Percentiles rank a stretch among this genome's conserved stretches.
Evolutionary conservation across 805 yeast genomes (phyloP).

Genomic region (Kodamaea lidongshanica): DNA sequence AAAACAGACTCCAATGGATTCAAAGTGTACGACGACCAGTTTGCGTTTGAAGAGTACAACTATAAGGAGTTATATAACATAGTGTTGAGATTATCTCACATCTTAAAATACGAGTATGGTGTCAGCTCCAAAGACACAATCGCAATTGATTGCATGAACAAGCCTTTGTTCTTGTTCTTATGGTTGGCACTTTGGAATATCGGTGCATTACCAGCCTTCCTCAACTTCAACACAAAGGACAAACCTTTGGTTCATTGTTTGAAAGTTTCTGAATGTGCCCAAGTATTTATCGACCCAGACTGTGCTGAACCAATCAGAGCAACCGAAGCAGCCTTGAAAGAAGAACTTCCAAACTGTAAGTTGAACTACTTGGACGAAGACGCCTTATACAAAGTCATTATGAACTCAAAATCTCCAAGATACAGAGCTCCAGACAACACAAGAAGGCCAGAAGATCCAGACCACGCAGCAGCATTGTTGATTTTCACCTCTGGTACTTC

Average conservation of each 20-base stretch:
- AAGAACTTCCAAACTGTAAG: slow-evolving; percentile 31
- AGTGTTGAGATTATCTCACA: slow-evolving; percentile 58
- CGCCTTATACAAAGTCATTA: slow-evolving; percentile 38
- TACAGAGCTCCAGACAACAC: slow-evolving; percentile 50
- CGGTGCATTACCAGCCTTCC: slow-evolving; percentile 83
- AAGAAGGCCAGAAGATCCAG: slow-evolving; percentile 54
- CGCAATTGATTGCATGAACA: slow-evolving; percentile 73
- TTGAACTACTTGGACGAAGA: slow-evolving; percentile 49
- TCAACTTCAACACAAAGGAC: slow-evolving; percentile 74
- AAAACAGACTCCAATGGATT: slow-evolving; percentile 26
- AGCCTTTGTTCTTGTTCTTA: slow-evolving; percentile 69
- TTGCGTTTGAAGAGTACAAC: slow-evolving; percentile 56
- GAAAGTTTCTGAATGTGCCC: slow-evolving; percentile 54
- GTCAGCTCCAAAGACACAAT: slow-evolving; percentile 62
- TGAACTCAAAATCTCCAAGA: slow-evolving; percentile 37
- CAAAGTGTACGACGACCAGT: slow-evolving; percentile 48
- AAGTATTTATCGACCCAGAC: slow-evolving; percentile 71
- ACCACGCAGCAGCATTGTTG: slow-evolving; percentile 59
- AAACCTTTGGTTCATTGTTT: slow-evolving; percentile 76
- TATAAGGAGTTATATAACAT: slow-evolving; percentile 63
- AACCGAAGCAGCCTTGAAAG: slow-evolving; percentile 38
- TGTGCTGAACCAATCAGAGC: slow-evolving; percentile 48
- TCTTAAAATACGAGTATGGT: slow-evolving; percentile 57
- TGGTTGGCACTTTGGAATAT: slow-evolving; percentile 89
- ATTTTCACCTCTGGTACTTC: slow-evolving; percentile 94